Evolutionary conservation across 768 basidiomycete genomes (phyloP), one percentile per base, ranked within the genome.

Genomic region (Tulasnella sp.): DNA sequence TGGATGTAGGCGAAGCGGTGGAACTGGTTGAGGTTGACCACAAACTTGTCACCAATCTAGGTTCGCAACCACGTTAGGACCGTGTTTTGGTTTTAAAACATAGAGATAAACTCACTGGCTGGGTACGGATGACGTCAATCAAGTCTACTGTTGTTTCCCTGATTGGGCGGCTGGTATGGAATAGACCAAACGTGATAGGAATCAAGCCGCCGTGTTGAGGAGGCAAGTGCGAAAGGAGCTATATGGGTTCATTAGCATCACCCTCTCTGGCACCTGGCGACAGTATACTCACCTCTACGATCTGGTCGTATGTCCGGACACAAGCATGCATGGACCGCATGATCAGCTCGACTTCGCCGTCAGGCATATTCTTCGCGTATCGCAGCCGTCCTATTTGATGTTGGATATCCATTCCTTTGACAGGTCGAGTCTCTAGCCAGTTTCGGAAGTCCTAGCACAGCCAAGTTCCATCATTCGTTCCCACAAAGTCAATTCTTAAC

Each of bases 321-420:
- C 88, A 89, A 44, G 92, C 90, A 0, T 90, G 89, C 13, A 99
- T 84, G 6, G 90, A 88, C 44, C 89, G 88, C 85, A 93, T 90
- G 75, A 99, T 96, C 48, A 89, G 81, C 79, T 90, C 87, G 0
- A 89, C 90, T 84, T 99, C 98, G 0, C 86, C 81, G 79, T 95
- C 92, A 0, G 89, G 82, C 84, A 99, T 86, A 74, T 86, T 88
- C 83, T 90, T 94, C 23, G 88, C 89, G 80, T 91, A 87, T 20
- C 95, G 89, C 55, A 99, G 87, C 20, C 95, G 89, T 79, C 90
- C 90, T 23, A 99, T 84, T 82, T 99, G 98, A 83, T 99, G 93
- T 9, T 89, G 79, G 16, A 97, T 86, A 83, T 99, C 98, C 81
- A 97, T 91, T 1, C 91, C 91, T 82, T 88, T 90, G 73, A 98